Base-by-base conservation (phyloP, 257 asterid species). In the Solanum raphanifolium region DNA sequence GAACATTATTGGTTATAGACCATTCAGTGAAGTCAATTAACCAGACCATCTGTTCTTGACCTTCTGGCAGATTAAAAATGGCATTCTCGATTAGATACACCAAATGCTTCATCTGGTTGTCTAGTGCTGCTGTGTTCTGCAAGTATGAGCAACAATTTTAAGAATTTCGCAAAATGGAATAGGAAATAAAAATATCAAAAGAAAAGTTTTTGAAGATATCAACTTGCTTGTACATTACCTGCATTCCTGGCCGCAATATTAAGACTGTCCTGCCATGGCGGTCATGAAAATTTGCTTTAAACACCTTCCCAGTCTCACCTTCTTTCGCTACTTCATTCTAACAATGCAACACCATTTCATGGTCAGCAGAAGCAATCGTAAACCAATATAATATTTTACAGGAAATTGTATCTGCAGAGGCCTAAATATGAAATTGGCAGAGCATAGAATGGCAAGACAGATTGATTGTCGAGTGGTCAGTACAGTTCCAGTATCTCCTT, bases 21-120 rank as follows among this genome's bases (percentile, higher is more conserved):
- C 96, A 97, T 62, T 98, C 98, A 2, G 98, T 91, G 93, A 93
- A 97, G 93, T 97, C 99, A 72, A 97, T 95, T 84, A 97, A 88
- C 99, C 99, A 97, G n/a, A 96, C 93, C 99, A 97, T 95, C 91
- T 97, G 98, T 87, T 94, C 98, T 89, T 97, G 98, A 41, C 94
- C 99, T 93, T 94, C 98, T 6, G 98, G 98, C 87, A 95, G 99
- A 93, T 95, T 97, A 75, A 95, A 95, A 87, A 95, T 92, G 31
- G 99, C 98, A 86, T 97, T 97, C 89, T 97, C 98, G 7, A 97
- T 91, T 74, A 95, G 96, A 90, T 97, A 97, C 55, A 95, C 99
- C 92, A 97, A 90, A 91, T 95, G 99, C 85, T 90, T 93, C 86
- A 97, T 96, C 93, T 97, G 96, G 92, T 94, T 94, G 86, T 97